Conservation (phyloP, 2,329 filamentous ascomycete genomes). For the Penicillium paneum region DNA sequence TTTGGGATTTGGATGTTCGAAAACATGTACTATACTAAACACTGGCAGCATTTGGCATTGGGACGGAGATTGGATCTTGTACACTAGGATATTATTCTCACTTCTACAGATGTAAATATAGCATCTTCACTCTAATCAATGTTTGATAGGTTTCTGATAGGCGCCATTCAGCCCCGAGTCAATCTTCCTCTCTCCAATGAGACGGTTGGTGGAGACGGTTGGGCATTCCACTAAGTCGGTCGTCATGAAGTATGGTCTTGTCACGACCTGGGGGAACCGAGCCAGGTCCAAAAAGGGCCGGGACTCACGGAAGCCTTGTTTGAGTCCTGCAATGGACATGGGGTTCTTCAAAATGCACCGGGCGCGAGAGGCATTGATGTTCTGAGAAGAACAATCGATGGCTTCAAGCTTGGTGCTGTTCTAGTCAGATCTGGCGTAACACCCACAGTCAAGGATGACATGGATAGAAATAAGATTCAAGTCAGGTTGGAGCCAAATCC, state of each 20-base stretch:
- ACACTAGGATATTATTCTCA: slow-evolving; percentile 19
- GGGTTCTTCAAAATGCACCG: neutral
- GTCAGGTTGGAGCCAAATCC: neutral
- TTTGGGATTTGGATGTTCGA: slow-evolving; percentile 1
- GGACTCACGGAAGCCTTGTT: no score
- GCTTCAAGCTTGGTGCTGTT: neutral
- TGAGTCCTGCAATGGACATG: neutral
- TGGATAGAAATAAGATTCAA: neutral
- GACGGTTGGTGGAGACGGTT: neutral
- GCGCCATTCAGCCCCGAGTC: neutral
- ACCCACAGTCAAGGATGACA: neutral
- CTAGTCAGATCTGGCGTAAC: neutral
- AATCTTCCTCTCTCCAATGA: neutral
- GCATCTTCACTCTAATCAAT: slow-evolving; percentile 26
- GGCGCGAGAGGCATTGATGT: neutral
- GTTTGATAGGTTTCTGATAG: neutral
- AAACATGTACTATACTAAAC: slow-evolving; percentile 12
- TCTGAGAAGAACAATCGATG: neutral
- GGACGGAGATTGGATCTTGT: slow-evolving; percentile 13
- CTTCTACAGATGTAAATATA: slow-evolving; percentile 19
- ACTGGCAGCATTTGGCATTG: slow-evolving; percentile 12
- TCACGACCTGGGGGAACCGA: neutral
- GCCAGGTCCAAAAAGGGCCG: neutral
- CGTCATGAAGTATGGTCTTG: neutral
- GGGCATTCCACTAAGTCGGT: neutral